A percentile compares a stretch with the other conserved stretches of the same genome.
These are phyloP conservation scores for Aspergillus caelatus DNA, from an alignment of 2,329 filamentous ascomycete genomes.

Conservation along the genomic window DNA sequence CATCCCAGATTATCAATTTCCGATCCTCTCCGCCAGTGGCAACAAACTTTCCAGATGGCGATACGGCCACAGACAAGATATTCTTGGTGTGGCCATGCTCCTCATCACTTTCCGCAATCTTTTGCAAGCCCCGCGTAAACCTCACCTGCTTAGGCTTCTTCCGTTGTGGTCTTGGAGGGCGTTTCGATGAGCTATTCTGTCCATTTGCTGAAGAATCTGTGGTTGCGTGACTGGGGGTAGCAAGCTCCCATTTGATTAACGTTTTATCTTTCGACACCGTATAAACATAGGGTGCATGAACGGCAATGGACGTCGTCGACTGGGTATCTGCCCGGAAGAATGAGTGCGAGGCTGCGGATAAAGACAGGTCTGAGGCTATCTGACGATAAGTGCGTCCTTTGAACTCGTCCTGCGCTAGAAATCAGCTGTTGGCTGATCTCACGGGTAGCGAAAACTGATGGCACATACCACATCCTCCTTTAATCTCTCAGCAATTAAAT, in stretches of 20 bases:
- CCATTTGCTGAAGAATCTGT: constrained; percentile 57
- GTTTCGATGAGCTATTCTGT: constrained; percentile 64
- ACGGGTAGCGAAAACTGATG: not conserved
- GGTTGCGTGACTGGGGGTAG: constrained; percentile 43
- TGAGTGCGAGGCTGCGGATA: constrained; percentile 67
- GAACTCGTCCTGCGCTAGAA: constrained; percentile 64
- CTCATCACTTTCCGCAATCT: constrained; percentile 42
- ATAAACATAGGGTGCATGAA: constrained; percentile 79
- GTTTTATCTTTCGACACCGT: constrained; percentile 83
- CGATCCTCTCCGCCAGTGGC: constrained; percentile 87
- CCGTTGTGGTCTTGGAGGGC: constrained; percentile 54
- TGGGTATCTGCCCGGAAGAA: constrained; percentile 79
- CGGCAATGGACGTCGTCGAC: constrained; percentile 76
- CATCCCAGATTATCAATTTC: constrained; percentile 85
- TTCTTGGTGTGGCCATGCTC: constrained; percentile 75
- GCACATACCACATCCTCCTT: constrained; percentile 76
- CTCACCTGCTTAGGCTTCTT: constrained; percentile 49
- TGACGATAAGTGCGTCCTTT: constrained; percentile 88
- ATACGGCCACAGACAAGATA: constrained; percentile 84
- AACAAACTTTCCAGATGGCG: constrained; percentile 85
- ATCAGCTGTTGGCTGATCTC: constrained; percentile 17
- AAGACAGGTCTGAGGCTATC: constrained; percentile 73
- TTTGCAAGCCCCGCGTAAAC: constrained; percentile 53
- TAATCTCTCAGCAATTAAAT: constrained; percentile 86
- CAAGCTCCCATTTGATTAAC: constrained; percentile 87